Base-by-base conservation (phyloP, 805 yeast genomes). In the Candida easanensis region DNA sequence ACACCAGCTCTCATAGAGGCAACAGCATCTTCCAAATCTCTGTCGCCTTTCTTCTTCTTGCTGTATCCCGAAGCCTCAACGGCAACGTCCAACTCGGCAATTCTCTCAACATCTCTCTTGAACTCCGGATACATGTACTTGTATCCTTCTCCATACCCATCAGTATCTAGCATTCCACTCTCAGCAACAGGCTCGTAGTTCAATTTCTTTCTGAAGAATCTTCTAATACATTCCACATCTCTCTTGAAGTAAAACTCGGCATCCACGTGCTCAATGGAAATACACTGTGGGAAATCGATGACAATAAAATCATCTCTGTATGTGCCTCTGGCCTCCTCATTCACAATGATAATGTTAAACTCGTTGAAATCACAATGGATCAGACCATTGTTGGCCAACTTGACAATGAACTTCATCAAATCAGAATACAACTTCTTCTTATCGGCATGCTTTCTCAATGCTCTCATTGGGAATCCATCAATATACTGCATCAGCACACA, bases 301-400 rank as follows among this genome's bases (percentile, higher is more conserved):
- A 93, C 96, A 17, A 90, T 84, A 56, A 89, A 88, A 38, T 87
- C 93, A 33, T 68, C 66, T 42, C 81, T 87, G 44, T 66, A 68
- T 16, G 71, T 58, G 32, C 62, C 70, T 15, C 68, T 66, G 16
- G 72, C 76, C 35, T 76, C 77, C 25, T 77, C 71, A 49, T 84
- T 84, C 32, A 85, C 72, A 23, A 88, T 81, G 77, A 93, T 88
- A 53, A 93, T 88, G 63, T 93, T 93, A 65, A 93, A 93, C 67
- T 93, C 99, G 64, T 93, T 93, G 69, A 82, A 93, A 70, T 93
- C 99, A 73, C 99, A 91, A 65, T 93, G 99, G 41, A 93, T 89
- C 43, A 93, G 72, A 1, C 99, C 99, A 53, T 83, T 78, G 56
- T 85, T 82, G 5, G 86, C 99, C 41, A 93, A 69, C 48, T 80